These are phyloP conservation scores for Pyrenula massariospora DNA, from an alignment of 495 filamentous ascomycete species.

Conservation along the genomic window DNA sequence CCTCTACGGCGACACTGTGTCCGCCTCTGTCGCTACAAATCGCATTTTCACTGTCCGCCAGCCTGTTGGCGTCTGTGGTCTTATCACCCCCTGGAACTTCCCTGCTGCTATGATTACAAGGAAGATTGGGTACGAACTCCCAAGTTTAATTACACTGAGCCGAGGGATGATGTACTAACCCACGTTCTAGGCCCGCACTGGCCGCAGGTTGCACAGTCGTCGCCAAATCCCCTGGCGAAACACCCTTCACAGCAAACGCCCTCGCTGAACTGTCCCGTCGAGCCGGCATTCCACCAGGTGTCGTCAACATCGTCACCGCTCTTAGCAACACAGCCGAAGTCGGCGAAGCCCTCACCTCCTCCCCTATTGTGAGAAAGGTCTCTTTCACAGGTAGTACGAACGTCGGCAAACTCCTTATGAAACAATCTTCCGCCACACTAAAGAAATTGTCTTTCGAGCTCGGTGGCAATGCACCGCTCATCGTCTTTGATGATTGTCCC, in stretches of 20 bases:
- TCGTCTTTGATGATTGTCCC: slow-evolving; percentile 78
- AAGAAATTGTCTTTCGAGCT: slow-evolving; percentile 85
- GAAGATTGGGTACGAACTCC: too few relatives aligned
- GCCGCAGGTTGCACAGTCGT: slow-evolving; percentile 80
- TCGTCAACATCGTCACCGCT: slow-evolving; percentile 72
- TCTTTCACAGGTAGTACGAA: slow-evolving; percentile 82
- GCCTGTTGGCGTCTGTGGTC: slow-evolving; percentile 23
- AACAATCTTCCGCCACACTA: slow-evolving; percentile 65
- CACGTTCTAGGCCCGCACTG: slow-evolving; percentile 70
- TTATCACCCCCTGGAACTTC: slow-evolving; percentile 59
- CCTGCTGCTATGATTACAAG: slow-evolving; percentile 36
- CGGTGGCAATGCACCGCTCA: slow-evolving; percentile 86
- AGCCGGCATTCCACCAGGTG: slow-evolving; percentile 75
- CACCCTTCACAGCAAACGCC: slow-evolving; percentile 73
- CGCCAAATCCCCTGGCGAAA: slow-evolving; percentile 74
- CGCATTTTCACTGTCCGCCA: slow-evolving; percentile 19
- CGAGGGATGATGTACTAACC: too few relatives aligned
- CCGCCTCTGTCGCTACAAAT: slow-evolving; percentile 36
- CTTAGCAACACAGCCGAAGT: slow-evolving; percentile 60
- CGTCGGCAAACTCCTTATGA: slow-evolving; percentile 82
- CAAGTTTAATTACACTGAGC: too few relatives aligned
- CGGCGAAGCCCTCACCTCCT: slow-evolving; percentile 59
- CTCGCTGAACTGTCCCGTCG: slow-evolving; percentile 71
- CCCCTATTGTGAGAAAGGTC: slow-evolving; percentile 65
- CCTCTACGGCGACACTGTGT: slow-evolving; percentile 61